Conservation (phyloP, 106 monocot species). For the Dendrobium chrysotoxum region DNA sequence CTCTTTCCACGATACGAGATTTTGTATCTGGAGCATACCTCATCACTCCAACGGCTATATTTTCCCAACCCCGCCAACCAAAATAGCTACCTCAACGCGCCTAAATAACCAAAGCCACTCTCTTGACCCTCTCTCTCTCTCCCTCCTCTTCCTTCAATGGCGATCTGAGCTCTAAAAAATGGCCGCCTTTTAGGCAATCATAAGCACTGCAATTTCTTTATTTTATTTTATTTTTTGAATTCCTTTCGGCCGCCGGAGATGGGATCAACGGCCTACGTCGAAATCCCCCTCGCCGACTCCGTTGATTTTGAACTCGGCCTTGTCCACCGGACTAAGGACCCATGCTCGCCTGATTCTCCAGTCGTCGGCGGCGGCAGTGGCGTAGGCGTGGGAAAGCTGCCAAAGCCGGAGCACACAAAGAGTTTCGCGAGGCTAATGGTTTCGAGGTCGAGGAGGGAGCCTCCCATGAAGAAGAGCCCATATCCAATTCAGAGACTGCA, state of each 20-base stretch:
- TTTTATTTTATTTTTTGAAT: not conserved
- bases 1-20: no score
- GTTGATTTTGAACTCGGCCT: not conserved
- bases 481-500: constrained; percentile 16
- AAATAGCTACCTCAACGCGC: not conserved
- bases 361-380: not conserved
- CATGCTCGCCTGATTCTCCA: not conserved
- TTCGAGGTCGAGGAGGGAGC: not conserved
- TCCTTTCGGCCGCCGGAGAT: not conserved
- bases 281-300: not conserved
- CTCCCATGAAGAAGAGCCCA: not conserved
- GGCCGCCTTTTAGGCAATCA: not conserved
- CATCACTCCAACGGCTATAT: constrained; percentile 3
- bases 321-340: not conserved
- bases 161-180: no score
- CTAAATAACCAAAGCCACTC: not conserved
- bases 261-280: not conserved
- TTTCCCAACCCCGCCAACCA: constrained; percentile 7
- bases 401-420: not conserved
- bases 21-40: no score
- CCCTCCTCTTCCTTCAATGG: not conserved
- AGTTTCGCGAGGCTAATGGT: not conserved
- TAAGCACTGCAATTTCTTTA: not conserved
- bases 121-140: not conserved
- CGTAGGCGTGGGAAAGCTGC: not conserved